Conservation (phyloP, 2,329 filamentous ascomycete species). For the Macrophomina phaseolina region DNA sequence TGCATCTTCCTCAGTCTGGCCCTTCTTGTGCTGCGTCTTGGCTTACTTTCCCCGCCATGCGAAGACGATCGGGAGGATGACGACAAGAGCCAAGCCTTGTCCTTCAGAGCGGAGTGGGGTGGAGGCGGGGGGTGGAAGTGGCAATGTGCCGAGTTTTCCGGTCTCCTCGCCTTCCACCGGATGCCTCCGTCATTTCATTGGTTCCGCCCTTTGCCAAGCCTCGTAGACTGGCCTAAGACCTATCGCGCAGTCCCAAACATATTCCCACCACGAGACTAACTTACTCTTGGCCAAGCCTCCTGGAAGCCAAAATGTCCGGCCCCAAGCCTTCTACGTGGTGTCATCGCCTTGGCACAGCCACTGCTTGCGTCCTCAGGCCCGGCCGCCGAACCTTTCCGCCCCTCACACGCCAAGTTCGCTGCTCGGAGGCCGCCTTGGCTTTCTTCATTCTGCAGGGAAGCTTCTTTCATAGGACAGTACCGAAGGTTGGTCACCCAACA, state of each 20-base stretch:
- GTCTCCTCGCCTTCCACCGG: constrained; percentile 6
- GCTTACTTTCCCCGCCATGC: background rate
- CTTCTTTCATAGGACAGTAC: constrained; percentile 13
- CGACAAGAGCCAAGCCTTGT: constrained; percentile 20
- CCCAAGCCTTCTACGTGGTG: constrained; percentile 16
- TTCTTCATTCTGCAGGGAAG: constrained; percentile 23
- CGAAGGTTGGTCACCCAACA: background rate
- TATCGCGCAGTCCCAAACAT: constrained; percentile 2
- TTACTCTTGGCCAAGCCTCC: constrained; percentile 9
- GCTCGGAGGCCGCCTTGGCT: constrained; percentile 24
- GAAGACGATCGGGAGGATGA: background rate
- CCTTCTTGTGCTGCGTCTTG: constrained; percentile 6
- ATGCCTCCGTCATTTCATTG: background rate
- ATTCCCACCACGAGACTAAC: constrained; percentile 12
- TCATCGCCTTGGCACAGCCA: background rate
- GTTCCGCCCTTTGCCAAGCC: constrained; percentile 10
- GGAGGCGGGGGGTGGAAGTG: constrained; percentile 14
- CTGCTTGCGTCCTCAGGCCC: constrained; percentile 8
- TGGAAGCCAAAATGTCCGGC: constrained; percentile 8
- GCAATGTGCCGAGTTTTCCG: constrained; percentile 21
- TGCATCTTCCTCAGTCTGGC: background rate
- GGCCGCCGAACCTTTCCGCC: background rate
- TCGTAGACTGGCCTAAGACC: constrained; percentile 11
- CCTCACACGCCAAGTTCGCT: constrained; percentile 10
- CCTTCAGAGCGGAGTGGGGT: constrained; percentile 19